Percentiles rank a stretch among this genome's conserved stretches.
These are phyloP conservation scores for Excoecaria cochinchinensis DNA, from an alignment of 345 rosid genomes.

Conservation along the genomic window DNA sequence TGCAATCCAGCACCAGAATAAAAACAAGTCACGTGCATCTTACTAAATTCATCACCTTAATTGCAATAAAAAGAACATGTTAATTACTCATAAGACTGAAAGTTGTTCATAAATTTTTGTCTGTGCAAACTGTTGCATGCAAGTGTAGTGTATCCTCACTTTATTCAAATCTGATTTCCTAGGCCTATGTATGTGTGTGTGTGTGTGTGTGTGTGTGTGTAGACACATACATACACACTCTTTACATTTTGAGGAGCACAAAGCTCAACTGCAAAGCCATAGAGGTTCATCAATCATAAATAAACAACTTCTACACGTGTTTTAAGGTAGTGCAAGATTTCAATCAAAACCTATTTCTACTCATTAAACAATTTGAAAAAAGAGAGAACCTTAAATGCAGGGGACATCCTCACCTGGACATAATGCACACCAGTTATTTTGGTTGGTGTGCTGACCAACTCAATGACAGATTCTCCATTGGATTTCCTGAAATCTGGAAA, in stretches of 20 bases:
- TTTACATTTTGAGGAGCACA: background rate
- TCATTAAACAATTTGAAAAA: background rate
- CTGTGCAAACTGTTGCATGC: background rate
- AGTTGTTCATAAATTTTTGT: background rate
- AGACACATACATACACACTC: too few species aligned
- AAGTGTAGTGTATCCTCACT: background rate
- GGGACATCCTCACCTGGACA: constrained; percentile 61
- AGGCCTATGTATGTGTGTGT: too few species aligned
- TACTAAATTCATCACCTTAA: background rate
- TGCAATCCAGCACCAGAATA: background rate
- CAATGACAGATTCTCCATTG: constrained; percentile 74
- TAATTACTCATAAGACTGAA: background rate
- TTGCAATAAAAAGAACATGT: background rate
- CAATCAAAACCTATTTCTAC: background rate
- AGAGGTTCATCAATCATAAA: constrained; percentile 4
- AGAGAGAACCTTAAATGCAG: background rate
- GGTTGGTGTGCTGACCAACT: constrained; percentile 79
- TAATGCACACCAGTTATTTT: constrained; percentile 93
- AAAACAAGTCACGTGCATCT: background rate
- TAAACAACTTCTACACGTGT: background rate
- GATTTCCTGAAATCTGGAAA: constrained; percentile 80
- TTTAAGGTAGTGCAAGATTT: background rate
- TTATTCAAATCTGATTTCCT: background rate
- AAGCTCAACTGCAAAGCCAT: background rate
- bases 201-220: background rate